phyloP scores from a whole-genome alignment of 1,284 basidiomycete genomes.

The Ustilago hordei region DNA sequence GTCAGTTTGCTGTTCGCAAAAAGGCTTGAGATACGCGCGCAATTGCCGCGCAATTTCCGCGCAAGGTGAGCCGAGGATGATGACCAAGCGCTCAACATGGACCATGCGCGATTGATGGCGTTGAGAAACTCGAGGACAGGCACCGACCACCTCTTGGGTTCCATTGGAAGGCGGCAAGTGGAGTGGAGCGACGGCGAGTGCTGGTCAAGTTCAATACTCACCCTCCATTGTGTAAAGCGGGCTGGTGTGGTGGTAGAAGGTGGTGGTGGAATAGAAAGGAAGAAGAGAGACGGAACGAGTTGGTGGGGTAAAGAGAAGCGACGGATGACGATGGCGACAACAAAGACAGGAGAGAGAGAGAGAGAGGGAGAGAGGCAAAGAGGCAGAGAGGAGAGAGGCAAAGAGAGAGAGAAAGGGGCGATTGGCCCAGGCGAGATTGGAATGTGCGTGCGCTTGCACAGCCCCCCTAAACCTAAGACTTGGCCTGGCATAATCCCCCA shows the following conservation, averaged over 20 bases:
- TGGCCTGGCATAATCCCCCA: no score
- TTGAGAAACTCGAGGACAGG: not conserved
- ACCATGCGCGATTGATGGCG: not conserved
- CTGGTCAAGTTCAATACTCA: conserved; percentile 22
- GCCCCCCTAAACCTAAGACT: no score
- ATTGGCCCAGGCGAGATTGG: no score
- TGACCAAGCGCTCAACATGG: not conserved
- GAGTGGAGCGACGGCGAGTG: conserved; percentile 3
- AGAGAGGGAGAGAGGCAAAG: not conserved
- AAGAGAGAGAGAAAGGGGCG: not conserved
- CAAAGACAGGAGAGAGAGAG: conserved; percentile 6
- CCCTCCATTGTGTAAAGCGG: conserved; percentile 48
- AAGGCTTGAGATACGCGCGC: no score
- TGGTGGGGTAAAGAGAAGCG: conserved; percentile 25
- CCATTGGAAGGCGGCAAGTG: not conserved
- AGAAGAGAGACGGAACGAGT: conserved; percentile 12
- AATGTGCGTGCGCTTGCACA: no score
- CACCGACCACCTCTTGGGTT: not conserved
- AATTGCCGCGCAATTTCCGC: no score
- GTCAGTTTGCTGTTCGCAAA: conserved; percentile 14
- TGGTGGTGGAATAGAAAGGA: conserved; percentile 16
- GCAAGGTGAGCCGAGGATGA: not conserved
- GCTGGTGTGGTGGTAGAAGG: conserved; percentile 1
- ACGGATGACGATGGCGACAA: conserved; percentile 15
- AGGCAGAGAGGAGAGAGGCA: not conserved